Conservation (phyloP, 208 protist genomes). For the Naegleria fowleri region DNA sequence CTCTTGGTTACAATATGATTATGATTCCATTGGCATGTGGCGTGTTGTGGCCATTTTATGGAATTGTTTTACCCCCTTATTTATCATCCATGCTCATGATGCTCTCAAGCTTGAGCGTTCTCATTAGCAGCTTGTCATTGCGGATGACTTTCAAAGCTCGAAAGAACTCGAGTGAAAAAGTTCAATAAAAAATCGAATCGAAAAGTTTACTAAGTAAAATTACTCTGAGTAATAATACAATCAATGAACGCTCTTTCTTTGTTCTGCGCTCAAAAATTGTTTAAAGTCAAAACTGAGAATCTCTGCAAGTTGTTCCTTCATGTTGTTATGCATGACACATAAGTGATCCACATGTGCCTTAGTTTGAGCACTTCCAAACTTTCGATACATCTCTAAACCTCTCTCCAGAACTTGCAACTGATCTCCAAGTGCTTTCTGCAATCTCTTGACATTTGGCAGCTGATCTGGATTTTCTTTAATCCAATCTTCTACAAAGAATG, state of each 20-base stretch:
- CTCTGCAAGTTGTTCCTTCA: not conserved
- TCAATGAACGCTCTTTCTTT: not conserved
- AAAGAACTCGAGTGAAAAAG: not conserved
- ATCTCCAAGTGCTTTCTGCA: not conserved
- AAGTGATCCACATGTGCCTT: not conserved
- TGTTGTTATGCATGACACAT: not conserved
- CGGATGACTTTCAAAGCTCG: not conserved
- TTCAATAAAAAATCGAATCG: not conserved
- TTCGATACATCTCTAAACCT: not conserved
- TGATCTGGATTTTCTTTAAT: conserved; percentile 27
- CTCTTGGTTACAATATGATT: conserved; percentile 70
- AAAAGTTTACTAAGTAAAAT: no score
- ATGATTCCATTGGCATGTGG: conserved; percentile 71
- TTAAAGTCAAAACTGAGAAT: not conserved
- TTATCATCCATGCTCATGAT: not conserved
- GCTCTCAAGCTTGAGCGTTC: not conserved
- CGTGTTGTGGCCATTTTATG: conserved; percentile 46
- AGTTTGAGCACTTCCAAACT: not conserved
- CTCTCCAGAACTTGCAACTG: conserved; percentile 1
- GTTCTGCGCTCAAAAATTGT: not conserved
- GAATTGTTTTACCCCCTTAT: not conserved
- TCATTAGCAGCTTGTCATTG: not conserved
- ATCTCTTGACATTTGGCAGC: not conserved
- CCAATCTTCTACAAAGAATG: conserved; percentile 26
- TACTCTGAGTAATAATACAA: no score